Base-by-base conservation (phyloP, 2,329 filamentous ascomycete species). In the Apiospora koreana region DNA sequence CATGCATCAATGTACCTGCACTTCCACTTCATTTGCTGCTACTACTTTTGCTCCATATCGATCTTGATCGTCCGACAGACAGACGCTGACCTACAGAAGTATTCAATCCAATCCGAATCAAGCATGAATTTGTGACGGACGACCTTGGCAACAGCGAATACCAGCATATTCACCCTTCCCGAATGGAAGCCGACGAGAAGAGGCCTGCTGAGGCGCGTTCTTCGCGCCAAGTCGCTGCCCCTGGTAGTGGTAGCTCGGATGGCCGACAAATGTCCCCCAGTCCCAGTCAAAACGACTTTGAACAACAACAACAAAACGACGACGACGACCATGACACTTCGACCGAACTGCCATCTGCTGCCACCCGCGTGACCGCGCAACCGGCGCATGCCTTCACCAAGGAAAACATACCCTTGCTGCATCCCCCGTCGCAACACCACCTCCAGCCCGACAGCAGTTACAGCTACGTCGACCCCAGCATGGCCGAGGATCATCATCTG, bases 401-500 rank as follows among this genome's bases (percentile, higher is more conserved):
- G 25, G 42, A 28, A 8, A 67, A 46, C 65, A 67, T 28, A 31
- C 41, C 65, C 6, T 25, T 38, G 9, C 41, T 67, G 65, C 65
- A 46, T n/a, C 65, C 23, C 1, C 42, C 65, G 9, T 35, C 42
- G 42, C 65, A 9, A 46, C 23, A 35, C n/a, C 41, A 46, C 25
- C 65, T n/a, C 25, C 65, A 46, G 42, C 65, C 42, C 42, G 45
- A 43, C 42, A 78, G 74, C 69, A 80, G 76, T 71, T 74, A 78
- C 69, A 80, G 76, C 71, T 74, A 78, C 25, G 72, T 77, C 69
- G 77, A 79, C 35, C 74, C 73, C 8, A 72, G 69, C 21, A 35
- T 79, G 28, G 72, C 80, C 46, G 76, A 77, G 66, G 77, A 81
- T 68, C 77, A 78, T 45, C 81, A 81, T 65, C 81, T 84, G 69